Percentiles rank a stretch among this genome's conserved stretches.
These are phyloP conservation scores for Colletotrichum zoysiae DNA, from an alignment of 2,329 filamentous ascomycete genomes.

Conservation along the genomic window DNA sequence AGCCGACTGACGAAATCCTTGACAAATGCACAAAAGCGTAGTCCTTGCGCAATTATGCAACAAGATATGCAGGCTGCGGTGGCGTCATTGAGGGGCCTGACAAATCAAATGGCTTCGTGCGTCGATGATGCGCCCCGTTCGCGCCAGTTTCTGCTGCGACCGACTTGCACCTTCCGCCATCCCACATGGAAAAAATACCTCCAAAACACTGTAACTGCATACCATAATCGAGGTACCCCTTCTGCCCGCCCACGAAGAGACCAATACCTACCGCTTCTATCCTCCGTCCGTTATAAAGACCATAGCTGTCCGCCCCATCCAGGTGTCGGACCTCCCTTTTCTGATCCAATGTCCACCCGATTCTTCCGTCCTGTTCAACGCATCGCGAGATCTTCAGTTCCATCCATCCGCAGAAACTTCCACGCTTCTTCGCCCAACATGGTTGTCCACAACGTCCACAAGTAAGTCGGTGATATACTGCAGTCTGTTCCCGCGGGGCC, in stretches of 20 bases:
- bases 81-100: constrained; percentile 17
- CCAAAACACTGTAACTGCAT: neutral
- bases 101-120: constrained; percentile 10
- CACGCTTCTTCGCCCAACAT: constrained; percentile 56
- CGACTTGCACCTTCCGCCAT: neutral
- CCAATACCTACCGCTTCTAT: constrained; percentile 15
- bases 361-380: constrained; percentile 35
- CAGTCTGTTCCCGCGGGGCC: neutral
- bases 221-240: neutral
- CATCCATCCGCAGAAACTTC: constrained; percentile 45
- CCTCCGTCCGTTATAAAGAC: constrained; percentile 28
- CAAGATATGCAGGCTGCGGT: constrained; percentile 1
- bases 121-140: constrained; percentile 3
- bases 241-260: neutral
- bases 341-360: constrained; percentile 34
- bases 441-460: constrained; percentile 59
- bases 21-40: constrained; percentile 5
- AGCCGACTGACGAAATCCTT: neutral
- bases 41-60: constrained; percentile 5
- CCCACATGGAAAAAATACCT: constrained; percentile 11
- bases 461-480: constrained; percentile 46
- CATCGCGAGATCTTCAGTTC: constrained; percentile 33
- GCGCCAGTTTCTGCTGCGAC: constrained; percentile 5
- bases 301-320: constrained; percentile 6
- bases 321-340: neutral